These are phyloP conservation scores for Aspergillus sergii DNA, from an alignment of 2,329 filamentous ascomycete species.

Conservation along the genomic window DNA sequence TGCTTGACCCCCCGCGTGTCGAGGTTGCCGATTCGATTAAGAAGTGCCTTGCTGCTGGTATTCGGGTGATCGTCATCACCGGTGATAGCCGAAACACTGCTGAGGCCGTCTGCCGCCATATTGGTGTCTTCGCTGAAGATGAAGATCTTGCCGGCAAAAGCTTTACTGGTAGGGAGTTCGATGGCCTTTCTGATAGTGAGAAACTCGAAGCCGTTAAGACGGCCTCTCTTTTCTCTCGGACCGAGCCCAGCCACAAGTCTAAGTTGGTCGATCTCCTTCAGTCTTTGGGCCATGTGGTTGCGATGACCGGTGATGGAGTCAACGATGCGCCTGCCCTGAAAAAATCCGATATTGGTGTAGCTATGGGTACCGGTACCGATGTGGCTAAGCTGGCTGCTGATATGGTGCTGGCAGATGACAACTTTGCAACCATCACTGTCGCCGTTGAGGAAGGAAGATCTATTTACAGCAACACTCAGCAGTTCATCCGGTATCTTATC, in stretches of 20 bases:
- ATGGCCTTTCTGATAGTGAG: constrained; percentile 75
- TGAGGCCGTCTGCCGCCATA: constrained; percentile 95
- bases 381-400: constrained; percentile 95
- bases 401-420: constrained; percentile 98
- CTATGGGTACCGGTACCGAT: constrained; percentile 97
- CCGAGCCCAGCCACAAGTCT: constrained; percentile 96
- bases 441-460: constrained; percentile 96
- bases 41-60: constrained; percentile 90
- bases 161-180: constrained; percentile 93
- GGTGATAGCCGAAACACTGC: constrained; percentile 98
- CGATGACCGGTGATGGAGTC: constrained; percentile 98
- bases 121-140: constrained; percentile 81
- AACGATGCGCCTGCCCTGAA: constrained; percentile 97
- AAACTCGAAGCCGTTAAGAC: constrained; percentile 81
- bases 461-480: constrained; percentile 99
- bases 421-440: constrained; percentile 96
- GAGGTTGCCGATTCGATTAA: constrained; percentile 85
- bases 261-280: constrained; percentile 96
- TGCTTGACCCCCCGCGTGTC: constrained; percentile 93
- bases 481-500: constrained; percentile 98
- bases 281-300: constrained; percentile 88
- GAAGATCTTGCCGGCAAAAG: constrained; percentile 91
- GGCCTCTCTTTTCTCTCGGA: constrained; percentile 92
- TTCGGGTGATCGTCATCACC: constrained; percentile 96
- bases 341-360: constrained; percentile 98